phyloP scores from a whole-genome alignment of 2,329 filamentous ascomycete genomes.

The Monilinia aucupariae region DNA sequence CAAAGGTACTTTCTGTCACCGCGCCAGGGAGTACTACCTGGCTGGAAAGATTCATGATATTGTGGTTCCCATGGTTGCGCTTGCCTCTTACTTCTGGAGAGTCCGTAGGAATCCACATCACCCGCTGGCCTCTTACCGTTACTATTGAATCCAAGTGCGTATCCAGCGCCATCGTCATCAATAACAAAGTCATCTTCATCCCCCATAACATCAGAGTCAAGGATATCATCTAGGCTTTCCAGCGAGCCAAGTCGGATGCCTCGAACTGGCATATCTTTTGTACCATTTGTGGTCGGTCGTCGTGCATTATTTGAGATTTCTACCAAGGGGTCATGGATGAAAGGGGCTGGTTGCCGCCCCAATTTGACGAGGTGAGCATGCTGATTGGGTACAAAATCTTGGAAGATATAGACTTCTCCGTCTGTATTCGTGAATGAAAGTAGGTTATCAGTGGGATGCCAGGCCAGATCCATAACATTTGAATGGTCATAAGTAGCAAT shows the following conservation, averaged over 20 bases:
- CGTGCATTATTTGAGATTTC: constrained; percentile 64
- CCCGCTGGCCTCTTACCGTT: constrained; percentile 61
- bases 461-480: constrained; percentile 79
- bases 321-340: constrained; percentile 72
- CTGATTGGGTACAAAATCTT: constrained; percentile 59
- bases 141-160: constrained; percentile 54
- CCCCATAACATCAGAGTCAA: constrained; percentile 51
- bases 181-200: constrained; percentile 75
- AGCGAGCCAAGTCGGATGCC: constrained; percentile 56
- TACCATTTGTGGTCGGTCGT: constrained; percentile 50
- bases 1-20: constrained; percentile 91
- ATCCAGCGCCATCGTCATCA: constrained; percentile 92
- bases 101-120: constrained; percentile 36
- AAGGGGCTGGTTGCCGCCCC: constrained; percentile 68
- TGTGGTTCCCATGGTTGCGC: constrained; percentile 46
- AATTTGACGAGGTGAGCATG: constrained; percentile 52
- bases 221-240: constrained; percentile 78
- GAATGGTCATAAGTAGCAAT: constrained; percentile 73
- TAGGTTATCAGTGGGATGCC: constrained; percentile 87
- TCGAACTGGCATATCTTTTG: constrained; percentile 45
- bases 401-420: constrained; percentile 88
- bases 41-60: constrained; percentile 82
- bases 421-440: constrained; percentile 88
- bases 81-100: constrained; percentile 40
- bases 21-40: constrained; percentile 91